Evolutionary conservation across 352 stramenopile species (phyloP), one percentile per base, ranked within the genome.

Genomic region (Pythium brassicae): DNA sequence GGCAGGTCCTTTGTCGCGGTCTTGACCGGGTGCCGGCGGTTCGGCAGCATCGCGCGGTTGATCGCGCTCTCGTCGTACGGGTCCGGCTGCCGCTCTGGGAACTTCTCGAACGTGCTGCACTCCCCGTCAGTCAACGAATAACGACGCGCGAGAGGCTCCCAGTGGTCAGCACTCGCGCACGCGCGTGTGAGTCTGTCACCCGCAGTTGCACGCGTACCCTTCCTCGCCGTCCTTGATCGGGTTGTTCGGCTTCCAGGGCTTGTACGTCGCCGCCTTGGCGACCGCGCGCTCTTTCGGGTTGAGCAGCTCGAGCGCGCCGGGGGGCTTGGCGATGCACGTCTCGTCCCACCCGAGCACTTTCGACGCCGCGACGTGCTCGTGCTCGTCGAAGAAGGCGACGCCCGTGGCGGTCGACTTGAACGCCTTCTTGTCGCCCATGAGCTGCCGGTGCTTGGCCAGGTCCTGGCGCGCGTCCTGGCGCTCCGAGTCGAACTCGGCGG

Each of bases 51-150:
- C 40, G 82, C 82, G 29, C 79, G 73, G 44, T 74, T 89, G 57
- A 92, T 77, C 17, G 86, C 62, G 47, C 75, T 78, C 55, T 89
- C 75, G 48, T 92, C 82, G 66, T 86, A 92, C 46, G 82, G 77
- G 23, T 92, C 81, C 5, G 81, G 64, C 46, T 74, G 52, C 26
- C 62, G 66, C 56, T 92, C 81, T 1, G 81, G 78, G 55, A 86
- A 92, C 54, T 83, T 83, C 44, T 84, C 78, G 58, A 92, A 92
- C 22, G 64, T 61, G 11, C 74, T 84, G 42, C 26, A 49, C 25
- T 32, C 1, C 42, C 37, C 39, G 40, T 4, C 17, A 46, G 15
- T 14, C 34, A 48, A 42, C 23, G 15, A 7, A 37, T 11, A 37
- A 43, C 17, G 19, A 26, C 40, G 40, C n/a, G n/a, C n/a, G 22